Evolutionary conservation across 176 grass and related monocot species (phyloP).

Genomic region (maize (Zea mays)): Zm-B73-REFERENCE-NAM-5.0 NC_050097.1:28372501-28373000

Average conservation of each 20-base stretch:
- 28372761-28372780: neutral
- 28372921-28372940: too few relatives aligned
- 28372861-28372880: too few relatives aligned
- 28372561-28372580: constrained; percentile 36
- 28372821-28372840: neutral
- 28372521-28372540: neutral
- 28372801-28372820: neutral
- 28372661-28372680: constrained; percentile 1
- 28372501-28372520: neutral
- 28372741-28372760: neutral
- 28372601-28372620: neutral
- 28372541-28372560: constrained; percentile 7
- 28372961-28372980: too few relatives aligned
- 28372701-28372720: neutral
- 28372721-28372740: neutral
- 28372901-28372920: too few relatives aligned
- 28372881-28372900: too few relatives aligned
- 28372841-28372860: neutral
- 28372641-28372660: constrained; percentile 5
- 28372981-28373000: too few relatives aligned
- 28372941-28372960: too few relatives aligned
- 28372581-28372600: neutral
- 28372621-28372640: neutral
- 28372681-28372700: constrained; percentile 18
- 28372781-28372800: neutral